Base-by-base conservation (phyloP, 106 monocot genomes). In the Dendrobium officinale region DNA sequence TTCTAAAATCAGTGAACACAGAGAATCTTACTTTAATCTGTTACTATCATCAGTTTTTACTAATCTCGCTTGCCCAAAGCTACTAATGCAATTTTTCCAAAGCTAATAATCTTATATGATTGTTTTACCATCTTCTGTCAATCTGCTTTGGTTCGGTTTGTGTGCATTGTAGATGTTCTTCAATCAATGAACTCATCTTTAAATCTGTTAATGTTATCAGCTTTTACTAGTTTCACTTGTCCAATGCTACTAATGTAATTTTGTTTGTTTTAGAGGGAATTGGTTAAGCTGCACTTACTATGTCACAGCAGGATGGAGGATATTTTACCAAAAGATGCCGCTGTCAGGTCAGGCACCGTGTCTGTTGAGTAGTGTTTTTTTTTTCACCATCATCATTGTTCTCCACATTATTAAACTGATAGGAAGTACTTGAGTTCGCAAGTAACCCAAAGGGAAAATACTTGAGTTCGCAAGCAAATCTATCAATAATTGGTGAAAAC, bases 291-390 rank as follows among this genome's bases (percentile, higher is more conserved):
- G 4, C 88, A 83, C 70, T 80, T 75, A 40, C 72, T 91, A 80
- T 99, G 95, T 78, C 98, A 99, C 82, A 99, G 98, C 83, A 93
- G 86, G 72, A 99, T 99, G 87, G 93, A 99, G 81, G 91, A 88
- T 26, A 75, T 90, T 59, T 54, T 99, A 29, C 90, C 85, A 10
- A 88, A 89, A 77, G 80, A 79, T 78, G 72, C 31, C 40, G 27
- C 43, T 15, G 13, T 51, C 75, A 79, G 22, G 83, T 95, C 73
- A 98, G 92, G 94, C 94, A 87, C 55, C 18, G 55, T 81, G 8
- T 75, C 31, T 0, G 15, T 51, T 49, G 2, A 6, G 6, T 45
- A 9, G 13, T 47, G 31, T 31, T 31, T 31, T 31, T 29, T 29
- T 31, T 31, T 31, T 76, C 0, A 76, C 20, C 58, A 67, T 67